Conservation (phyloP, 306 rosid genomes). For the Canavalia ensiformis region DNA sequence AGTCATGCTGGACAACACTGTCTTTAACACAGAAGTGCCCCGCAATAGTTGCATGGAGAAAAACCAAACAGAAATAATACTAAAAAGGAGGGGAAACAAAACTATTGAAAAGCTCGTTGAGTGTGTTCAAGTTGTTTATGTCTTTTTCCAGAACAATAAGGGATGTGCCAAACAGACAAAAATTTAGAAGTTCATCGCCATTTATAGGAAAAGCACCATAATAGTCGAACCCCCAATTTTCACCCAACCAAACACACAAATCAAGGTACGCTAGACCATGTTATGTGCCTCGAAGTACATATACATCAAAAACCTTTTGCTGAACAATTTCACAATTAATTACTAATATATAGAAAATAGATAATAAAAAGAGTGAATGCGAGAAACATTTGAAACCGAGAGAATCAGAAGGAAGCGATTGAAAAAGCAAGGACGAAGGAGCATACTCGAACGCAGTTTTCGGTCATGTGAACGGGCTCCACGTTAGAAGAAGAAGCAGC, state of each 20-base stretch:
- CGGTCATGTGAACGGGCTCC: constrained; percentile 72
- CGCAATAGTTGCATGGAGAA: neutral
- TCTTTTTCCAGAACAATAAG: neutral
- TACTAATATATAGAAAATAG: neutral
- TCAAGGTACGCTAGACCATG: neutral
- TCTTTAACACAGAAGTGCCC: no score
- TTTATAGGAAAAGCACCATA: constrained; percentile 3
- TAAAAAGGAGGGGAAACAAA: no score
- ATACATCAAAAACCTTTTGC: neutral
- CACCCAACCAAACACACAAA: constrained; percentile 6
- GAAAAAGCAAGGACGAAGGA: constrained; percentile 1
- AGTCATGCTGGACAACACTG: neutral
- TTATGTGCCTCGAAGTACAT: neutral
- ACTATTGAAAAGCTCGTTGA: neutral
- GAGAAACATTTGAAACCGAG: neutral
- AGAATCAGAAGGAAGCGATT: neutral
- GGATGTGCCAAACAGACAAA: neutral
- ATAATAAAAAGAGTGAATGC: neutral
- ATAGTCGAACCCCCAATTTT: neutral
- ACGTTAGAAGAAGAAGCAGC: constrained; percentile 46
- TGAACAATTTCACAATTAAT: neutral
- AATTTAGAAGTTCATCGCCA: neutral
- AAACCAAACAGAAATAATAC: neutral
- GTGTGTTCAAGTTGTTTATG: neutral
- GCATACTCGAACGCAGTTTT: constrained; percentile 73